phyloP scores from a whole-genome alignment of 768 basidiomycete species.

The Serendipita sp. region DNA sequence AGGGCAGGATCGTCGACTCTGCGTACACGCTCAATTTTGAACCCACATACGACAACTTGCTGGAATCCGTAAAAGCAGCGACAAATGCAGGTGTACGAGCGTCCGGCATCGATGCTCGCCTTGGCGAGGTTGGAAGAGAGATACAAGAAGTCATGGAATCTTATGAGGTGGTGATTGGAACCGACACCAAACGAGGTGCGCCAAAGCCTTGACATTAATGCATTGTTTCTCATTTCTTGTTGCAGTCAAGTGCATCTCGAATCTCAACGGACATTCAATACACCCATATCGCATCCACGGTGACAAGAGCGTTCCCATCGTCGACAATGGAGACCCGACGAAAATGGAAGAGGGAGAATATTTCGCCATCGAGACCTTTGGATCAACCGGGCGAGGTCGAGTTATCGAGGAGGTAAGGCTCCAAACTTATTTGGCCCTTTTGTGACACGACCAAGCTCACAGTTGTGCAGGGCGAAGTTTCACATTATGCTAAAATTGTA shows the following conservation, averaged over 20 bases:
- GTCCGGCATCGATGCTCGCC: conserved; percentile 87
- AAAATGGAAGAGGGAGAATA: conserved; percentile 99
- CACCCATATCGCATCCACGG: conserved; percentile 84
- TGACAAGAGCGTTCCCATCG: conserved; percentile 78
- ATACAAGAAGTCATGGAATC: conserved; percentile 99
- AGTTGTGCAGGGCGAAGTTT: conserved; percentile 59
- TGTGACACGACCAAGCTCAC: neutral
- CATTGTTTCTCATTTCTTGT: neutral
- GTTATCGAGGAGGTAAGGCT: conserved; percentile 60
- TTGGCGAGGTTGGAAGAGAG: conserved; percentile 78
- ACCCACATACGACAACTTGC: conserved; percentile 71
- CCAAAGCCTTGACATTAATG: neutral
- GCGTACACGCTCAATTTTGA: conserved; percentile 63
- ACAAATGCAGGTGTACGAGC: conserved; percentile 86
- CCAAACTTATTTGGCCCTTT: neutral
- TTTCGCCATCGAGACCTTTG: conserved; percentile 98
- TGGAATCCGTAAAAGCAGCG: conserved; percentile 86
- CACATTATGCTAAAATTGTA: conserved; percentile 69
- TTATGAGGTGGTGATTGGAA: conserved; percentile 87
- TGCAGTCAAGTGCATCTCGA: conserved; percentile 81
- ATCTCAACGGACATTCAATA: conserved; percentile 90
- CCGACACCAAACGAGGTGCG: conserved; percentile 64
- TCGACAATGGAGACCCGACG: conserved; percentile 75
- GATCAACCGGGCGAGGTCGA: conserved; percentile 82
- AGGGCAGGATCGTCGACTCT: conserved; percentile 87